Conservation (phyloP, 2,329 filamentous ascomycete genomes). For the Nemania sp. region DNA sequence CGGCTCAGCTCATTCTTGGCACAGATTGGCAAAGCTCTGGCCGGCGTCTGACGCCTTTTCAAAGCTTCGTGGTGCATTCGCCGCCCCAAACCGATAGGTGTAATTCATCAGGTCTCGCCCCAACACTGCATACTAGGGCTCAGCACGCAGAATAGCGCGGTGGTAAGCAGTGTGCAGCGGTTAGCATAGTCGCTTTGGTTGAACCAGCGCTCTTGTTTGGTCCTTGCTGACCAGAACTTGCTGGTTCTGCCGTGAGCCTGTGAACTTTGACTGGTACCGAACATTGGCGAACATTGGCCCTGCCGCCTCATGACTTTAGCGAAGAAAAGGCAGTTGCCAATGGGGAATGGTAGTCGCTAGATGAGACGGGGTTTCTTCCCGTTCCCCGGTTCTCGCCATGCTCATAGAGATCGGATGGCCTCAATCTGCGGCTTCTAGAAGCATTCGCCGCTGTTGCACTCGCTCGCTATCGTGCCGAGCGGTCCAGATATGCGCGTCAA, state of each 20-base stretch:
- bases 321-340: background rate
- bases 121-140: background rate
- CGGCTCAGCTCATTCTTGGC: constrained; percentile 19
- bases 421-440: constrained; percentile 24
- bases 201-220: background rate
- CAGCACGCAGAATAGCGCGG: background rate
- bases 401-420: background rate
- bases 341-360: background rate
- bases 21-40: constrained; percentile 1
- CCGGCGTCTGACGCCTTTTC: constrained; percentile 6
- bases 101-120: background rate
- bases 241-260: background rate
- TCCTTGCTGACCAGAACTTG: background rate
- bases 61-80: background rate
- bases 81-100: too few relatives aligned
- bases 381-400: constrained; percentile 15
- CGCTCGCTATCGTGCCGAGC: constrained; percentile 2
- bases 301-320: background rate
- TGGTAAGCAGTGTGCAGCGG: constrained; percentile 1
- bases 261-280: constrained; percentile 19
- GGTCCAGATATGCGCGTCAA: constrained; percentile 1
- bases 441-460: constrained; percentile 21
- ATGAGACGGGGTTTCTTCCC: constrained; percentile 1
- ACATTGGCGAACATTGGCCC: constrained; percentile 15
- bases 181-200: background rate